A percentile compares a stretch with the other conserved stretches of the same genome.
phyloP scores from a whole-genome alignment of 805 yeast species.

The Saturnispora quitensis region DNA sequence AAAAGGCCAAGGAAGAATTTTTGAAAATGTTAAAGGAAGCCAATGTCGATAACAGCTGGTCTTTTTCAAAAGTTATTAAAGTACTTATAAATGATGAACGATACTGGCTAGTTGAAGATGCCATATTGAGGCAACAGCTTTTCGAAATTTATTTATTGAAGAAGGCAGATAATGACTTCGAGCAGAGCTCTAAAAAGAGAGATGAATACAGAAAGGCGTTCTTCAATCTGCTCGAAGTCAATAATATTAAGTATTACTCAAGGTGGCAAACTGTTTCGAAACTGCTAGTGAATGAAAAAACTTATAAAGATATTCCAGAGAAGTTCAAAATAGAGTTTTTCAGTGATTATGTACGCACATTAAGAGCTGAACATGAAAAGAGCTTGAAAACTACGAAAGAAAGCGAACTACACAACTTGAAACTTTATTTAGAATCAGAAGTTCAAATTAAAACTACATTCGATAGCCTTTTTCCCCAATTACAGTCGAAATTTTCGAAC shows the following conservation, averaged over 20 bases:
- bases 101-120: constrained; percentile 60
- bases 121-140: constrained; percentile 46
- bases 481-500: constrained; percentile 39
- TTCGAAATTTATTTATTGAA: constrained; percentile 59
- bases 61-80: constrained; percentile 58
- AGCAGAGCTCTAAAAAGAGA: constrained; percentile 42
- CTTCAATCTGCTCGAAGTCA: constrained; percentile 33
- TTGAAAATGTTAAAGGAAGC: constrained; percentile 42
- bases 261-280: constrained; percentile 54
- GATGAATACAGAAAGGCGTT: constrained; percentile 52
- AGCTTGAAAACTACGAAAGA: constrained; percentile 24
- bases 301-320: constrained; percentile 53
- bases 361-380: constrained; percentile 29
- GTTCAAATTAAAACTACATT: constrained; percentile 2
- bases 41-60: constrained; percentile 65
- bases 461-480: not conserved
- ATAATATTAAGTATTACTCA: constrained; percentile 43
- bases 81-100: constrained; percentile 47
- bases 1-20: constrained; percentile 32
- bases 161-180: constrained; percentile 40
- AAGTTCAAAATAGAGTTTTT: constrained; percentile 47
- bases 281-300: constrained; percentile 56
- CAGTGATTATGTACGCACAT: constrained; percentile 35
- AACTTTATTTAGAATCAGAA: constrained; percentile 33
- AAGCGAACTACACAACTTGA: constrained; percentile 46